Base-by-base conservation (phyloP, 2,329 filamentous ascomycete species). In the Amesomyces nigricolor region DNA sequence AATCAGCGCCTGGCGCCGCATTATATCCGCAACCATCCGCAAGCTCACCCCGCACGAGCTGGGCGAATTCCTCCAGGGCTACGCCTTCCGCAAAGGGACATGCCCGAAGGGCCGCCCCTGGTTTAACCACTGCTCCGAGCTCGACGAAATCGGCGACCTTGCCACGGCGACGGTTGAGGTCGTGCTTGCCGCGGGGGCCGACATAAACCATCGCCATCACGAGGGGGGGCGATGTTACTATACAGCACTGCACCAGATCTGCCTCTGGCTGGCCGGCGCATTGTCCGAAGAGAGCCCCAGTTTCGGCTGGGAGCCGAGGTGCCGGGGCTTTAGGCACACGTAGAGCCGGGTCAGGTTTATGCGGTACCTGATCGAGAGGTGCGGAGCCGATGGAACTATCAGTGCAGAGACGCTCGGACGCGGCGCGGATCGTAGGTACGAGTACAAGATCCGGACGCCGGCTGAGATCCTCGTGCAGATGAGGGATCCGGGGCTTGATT, bases 51-150 rank as follows among this genome's bases (percentile, higher is more conserved):
- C 19, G 6, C 22, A 29, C 14, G 47, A 40, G 3, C 38, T 51
- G 14, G 38, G 38, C 47, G 37, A 42, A 16, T 51, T 51, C 22
- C 38, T 51, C 22, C n/a, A 51, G 9, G 47, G 38, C 47, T 51
- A 51, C 22, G 22, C 17, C 14, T 14, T 51, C 38, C 35, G 35
- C 38, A 43, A 42, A 19, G 47, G 10, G 2, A 51, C 37, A 2
- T 51, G 38, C 47, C 47, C 47, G 11, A 5, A 11, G n/a, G 5
- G 8, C 22, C 35, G 37, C 19, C 47, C 37, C 37, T 29, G 46
- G 1, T 19, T 3, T 8, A 5, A 2, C 13, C 37, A 50, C 47
- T 6, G 9, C 13, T 38, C 47, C 17, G 16, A 14, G 35, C 4
- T 13, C 5, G n/a, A 50, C 37, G 10, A 19, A 11, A 40, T 40